Evolutionary conservation across 441 rosid genomes (phyloP).

Genomic region (Gossypium schwendimanii): DNA sequence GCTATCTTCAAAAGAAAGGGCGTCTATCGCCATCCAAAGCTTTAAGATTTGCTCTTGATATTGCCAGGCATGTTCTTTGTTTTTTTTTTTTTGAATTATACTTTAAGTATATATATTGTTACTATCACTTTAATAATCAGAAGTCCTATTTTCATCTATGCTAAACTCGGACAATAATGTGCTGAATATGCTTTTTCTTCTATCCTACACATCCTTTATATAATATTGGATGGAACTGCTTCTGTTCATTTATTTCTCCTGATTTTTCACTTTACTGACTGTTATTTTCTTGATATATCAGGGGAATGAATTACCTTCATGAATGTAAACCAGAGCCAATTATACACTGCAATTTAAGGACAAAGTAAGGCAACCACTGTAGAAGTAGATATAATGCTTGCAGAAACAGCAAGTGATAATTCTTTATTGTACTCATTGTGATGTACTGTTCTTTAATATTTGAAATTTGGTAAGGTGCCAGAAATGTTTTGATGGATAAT

Average conservation of each 20-base stretch:
- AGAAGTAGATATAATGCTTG: slow-evolving; percentile 30
- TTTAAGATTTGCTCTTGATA: slow-evolving; percentile 74
- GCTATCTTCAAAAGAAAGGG: slow-evolving; percentile 86
- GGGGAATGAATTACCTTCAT: slow-evolving; percentile 97
- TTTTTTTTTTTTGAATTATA: neutral
- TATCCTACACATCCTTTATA: neutral
- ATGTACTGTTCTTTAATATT: slow-evolving; percentile 51
- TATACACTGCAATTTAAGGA: slow-evolving; percentile 83
- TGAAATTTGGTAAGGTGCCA: slow-evolving; percentile 94
- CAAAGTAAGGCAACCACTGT: slow-evolving; percentile 80
- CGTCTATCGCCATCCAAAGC: slow-evolving; percentile 77
- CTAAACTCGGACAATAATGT: neutral
- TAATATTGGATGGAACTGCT: neutral
- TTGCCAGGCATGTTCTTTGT: slow-evolving; percentile 53
- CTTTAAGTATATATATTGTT: neutral
- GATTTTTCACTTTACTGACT: slow-evolving; percentile 11
- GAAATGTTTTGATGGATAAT: slow-evolving; percentile 95
- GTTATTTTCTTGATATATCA: slow-evolving; percentile 34
- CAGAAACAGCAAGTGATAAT: slow-evolving; percentile 14
- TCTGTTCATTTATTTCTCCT: neutral
- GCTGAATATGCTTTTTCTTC: neutral
- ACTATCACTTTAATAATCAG: slow-evolving; percentile 1
- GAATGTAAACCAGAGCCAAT: slow-evolving; percentile 95
- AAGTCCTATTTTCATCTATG: neutral
- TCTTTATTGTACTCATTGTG: slow-evolving; percentile 19